Evolutionary conservation across 257 asterid genomes (phyloP).

Genomic region (Solanum clarkiae): DNA sequence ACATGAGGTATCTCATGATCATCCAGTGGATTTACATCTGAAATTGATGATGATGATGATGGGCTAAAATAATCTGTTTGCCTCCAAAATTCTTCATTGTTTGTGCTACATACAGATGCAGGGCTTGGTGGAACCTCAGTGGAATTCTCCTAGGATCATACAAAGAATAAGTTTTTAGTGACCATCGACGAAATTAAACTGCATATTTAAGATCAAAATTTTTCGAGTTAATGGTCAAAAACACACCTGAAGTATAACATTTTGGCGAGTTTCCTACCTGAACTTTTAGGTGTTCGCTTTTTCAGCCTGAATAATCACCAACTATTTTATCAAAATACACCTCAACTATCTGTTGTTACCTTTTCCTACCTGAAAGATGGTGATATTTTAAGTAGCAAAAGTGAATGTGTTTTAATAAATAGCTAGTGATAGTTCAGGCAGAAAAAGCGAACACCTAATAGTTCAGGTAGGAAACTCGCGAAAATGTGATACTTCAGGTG

Average conservation of each 20-base stretch:
- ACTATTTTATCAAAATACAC: no score
- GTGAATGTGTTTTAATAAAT: not conserved
- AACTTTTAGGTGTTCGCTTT: no score
- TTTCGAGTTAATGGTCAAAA: not conserved
- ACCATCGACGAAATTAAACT: not conserved
- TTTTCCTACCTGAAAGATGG: no score
- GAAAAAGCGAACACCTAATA: not conserved
- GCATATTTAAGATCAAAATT: not conserved
- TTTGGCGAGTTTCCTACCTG: no score
- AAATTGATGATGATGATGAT: conserved; percentile 41
- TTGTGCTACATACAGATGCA: conserved; percentile 81
- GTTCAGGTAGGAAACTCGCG: not conserved
- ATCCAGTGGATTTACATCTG: conserved; percentile 49
- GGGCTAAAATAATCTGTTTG: conserved; percentile 42
- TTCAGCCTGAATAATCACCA: no score
- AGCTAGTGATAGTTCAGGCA: not conserved
- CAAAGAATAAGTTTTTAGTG: not conserved
- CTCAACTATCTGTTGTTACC: no score
- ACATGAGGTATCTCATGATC: conserved; percentile 50
- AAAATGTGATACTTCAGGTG: not conserved
- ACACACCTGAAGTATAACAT: no score
- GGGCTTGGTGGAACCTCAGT: conserved; percentile 99
- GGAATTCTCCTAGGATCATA: conserved; percentile 51
- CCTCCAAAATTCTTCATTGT: conserved; percentile 67
- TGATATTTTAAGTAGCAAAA: not conserved